These are phyloP conservation scores for Boletus vinaceobasis DNA, from an alignment of 768 basidiomycete genomes.

Conservation along the genomic window DNA sequence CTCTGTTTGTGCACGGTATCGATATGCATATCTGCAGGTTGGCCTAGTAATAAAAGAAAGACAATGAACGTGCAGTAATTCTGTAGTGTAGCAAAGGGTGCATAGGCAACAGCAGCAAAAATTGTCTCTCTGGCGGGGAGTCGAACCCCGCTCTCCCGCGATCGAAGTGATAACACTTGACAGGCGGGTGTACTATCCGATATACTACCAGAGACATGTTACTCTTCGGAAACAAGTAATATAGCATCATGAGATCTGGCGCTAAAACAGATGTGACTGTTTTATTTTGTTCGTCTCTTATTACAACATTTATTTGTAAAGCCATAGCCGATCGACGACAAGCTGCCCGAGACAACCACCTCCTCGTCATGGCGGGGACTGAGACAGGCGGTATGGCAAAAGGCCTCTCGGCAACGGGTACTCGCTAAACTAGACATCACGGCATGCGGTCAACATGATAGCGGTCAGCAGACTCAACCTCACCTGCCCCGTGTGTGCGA, in stretches of 20 bases:
- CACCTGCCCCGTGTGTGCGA: background rate
- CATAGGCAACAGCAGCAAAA: constrained; percentile 5
- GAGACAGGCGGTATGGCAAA: background rate
- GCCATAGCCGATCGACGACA: too few species aligned
- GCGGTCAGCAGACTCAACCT: background rate
- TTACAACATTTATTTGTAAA: too few species aligned
- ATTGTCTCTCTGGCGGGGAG: constrained; percentile 43
- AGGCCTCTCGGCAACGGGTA: background rate
- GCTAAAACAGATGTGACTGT: too few species aligned
- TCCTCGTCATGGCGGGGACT: too few species aligned
- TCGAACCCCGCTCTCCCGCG: constrained; percentile 45
- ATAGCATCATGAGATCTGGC: background rate
- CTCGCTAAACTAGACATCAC: background rate
- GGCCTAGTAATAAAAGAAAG: too few species aligned
- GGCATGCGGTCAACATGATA: background rate
- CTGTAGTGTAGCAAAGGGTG: background rate
- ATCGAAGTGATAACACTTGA: constrained; percentile 14
- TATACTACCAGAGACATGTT: constrained; percentile 43
- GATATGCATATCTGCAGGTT: background rate
- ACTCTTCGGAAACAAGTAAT: too few species aligned
- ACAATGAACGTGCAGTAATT: background rate
- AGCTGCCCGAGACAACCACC: background rate
- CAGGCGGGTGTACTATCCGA: constrained; percentile 51
- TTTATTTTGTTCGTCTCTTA: too few species aligned
- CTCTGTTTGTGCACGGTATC: background rate